Evolutionary conservation across 345 rosid genomes (phyloP), one percentile per base, ranked within the genome.

Genomic region (Ailanthus altissimus): DNA sequence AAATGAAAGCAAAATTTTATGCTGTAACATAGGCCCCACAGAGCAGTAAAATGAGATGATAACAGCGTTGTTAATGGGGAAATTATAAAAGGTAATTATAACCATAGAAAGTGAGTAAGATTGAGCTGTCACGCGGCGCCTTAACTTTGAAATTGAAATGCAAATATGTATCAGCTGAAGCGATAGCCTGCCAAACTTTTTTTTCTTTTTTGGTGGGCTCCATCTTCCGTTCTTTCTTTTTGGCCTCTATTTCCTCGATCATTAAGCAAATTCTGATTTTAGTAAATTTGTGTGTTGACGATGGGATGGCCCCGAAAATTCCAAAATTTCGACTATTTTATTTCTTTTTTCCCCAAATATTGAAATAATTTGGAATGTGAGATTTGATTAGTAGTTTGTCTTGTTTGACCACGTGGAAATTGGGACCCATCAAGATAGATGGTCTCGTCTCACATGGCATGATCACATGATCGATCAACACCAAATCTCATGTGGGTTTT

Each of bases 141-240:
- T 64, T 26, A 50, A 11, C 60, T 63, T 74, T 74, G 50, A 63
- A 74, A 38, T 70, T 38, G 59, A 32, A 70, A 42, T 15, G 38
- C 15, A n/a, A 12, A n/a, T n/a, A n/a, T 38, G 45, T 54, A n/a
- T 45, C 69, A 62, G 67, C 51, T 67, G 46, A 77, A 75, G 49
- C 45, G 78, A 76, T 53, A 54, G 57, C 36, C 23, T 42, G 65
- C 77, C 77, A 8, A 25, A 65, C 67, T 72, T 32, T n/a, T n/a
- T n/a, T n/a, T n/a, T n/a, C n/a, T n/a, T n/a, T n/a, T 32, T 68
- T 68, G 14, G 78, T 76, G 81, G 85, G 85, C 74, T 70, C 86
- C 80, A 43, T 72, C 66, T 65, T 53, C 66, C 65, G 13, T 43
- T 71, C 70, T 23, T 64, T 42, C 75, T 70, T 63, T 74, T 70